Evolutionary conservation across 805 yeast genomes (phyloP), one percentile per base, ranked within the genome.

Genomic region (Spathaspora gorwiae): DNA sequence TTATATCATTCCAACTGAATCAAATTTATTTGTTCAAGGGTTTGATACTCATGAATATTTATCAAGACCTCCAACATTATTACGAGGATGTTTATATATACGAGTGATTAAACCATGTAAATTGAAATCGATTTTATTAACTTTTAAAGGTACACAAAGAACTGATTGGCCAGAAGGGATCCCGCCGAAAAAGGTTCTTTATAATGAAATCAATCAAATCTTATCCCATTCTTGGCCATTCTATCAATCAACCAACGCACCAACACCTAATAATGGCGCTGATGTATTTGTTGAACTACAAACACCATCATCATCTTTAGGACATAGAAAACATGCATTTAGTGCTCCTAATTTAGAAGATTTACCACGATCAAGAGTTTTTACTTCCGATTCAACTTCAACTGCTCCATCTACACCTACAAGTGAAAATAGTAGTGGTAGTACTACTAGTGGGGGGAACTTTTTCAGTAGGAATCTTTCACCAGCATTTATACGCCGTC

Each of bases 91-190:
- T 27, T 66, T 90, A 14, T 77, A 83, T 40, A 49, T 90, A 2
- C 72, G 90, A 40, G 76, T 90, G 6, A 55, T 81, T 39, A 89
- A 88, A 55, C 83, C 92, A 0, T 73, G 83, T 27, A 87, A 82
- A 59, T 68, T 90, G 48, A 87, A 85, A 61, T 60, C 77, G 14
- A 78, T 90, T 10, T 60, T 68, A 5, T 68, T 90, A 40, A 68
- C 73, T 1, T 80, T 90, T 54, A 73, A 74, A 43, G 97, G 97
- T 1, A 59, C 62, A 1, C 78, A 86, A 33, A 75, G 86, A 52
- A 90, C 97, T 0, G 96, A 90, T 49, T 90, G 97, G 97, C 97
- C 97, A 2, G 97, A 94, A 58, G 99, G 99, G 2, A 90, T 92
- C 14, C 98, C 98, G 0, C 97, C 97, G 0, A 87, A 85, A 59